phyloP scores from a whole-genome alignment of 305 asterid genomes.

The Ilex paraguariensis region DNA sequence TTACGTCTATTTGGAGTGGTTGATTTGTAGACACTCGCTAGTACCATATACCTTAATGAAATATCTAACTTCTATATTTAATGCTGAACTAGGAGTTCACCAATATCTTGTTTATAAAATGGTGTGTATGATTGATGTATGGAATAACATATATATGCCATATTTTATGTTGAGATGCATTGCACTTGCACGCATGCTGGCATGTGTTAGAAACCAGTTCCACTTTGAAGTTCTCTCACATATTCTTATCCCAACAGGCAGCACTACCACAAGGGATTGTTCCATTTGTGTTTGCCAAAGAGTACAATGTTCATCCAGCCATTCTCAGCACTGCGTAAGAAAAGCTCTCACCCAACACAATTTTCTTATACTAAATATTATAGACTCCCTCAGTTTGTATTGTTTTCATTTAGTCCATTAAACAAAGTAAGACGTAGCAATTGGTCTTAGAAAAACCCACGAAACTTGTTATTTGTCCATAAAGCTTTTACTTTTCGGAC shows the following conservation, averaged over 20 bases:
- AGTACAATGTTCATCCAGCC: constrained; percentile 51
- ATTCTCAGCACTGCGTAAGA: constrained; percentile 59
- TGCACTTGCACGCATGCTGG: too few species aligned
- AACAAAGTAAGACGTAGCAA: too few species aligned
- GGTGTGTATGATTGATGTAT: too few species aligned
- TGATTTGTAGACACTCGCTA: too few species aligned
- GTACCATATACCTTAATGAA: background rate
- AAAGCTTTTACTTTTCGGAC: too few species aligned
- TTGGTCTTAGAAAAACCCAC: too few species aligned
- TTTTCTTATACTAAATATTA: background rate
- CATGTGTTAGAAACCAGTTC: too few species aligned
- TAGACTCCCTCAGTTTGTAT: background rate
- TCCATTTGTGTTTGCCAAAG: constrained; percentile 67
- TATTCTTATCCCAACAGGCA: constrained; percentile 26
- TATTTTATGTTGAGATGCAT: too few species aligned
- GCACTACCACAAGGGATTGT: constrained; percentile 70
- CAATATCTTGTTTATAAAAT: background rate
- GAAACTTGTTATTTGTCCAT: too few species aligned
- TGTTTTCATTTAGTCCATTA: background rate
- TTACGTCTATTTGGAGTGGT: too few species aligned
- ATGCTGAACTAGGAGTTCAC: background rate
- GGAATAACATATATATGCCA: too few species aligned
- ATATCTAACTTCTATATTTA: too few species aligned
- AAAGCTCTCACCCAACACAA: background rate
- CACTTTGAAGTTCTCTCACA: background rate